Conservation (phyloP, 169 alveolate genomes). For the Eimeria sp. region DNA sequence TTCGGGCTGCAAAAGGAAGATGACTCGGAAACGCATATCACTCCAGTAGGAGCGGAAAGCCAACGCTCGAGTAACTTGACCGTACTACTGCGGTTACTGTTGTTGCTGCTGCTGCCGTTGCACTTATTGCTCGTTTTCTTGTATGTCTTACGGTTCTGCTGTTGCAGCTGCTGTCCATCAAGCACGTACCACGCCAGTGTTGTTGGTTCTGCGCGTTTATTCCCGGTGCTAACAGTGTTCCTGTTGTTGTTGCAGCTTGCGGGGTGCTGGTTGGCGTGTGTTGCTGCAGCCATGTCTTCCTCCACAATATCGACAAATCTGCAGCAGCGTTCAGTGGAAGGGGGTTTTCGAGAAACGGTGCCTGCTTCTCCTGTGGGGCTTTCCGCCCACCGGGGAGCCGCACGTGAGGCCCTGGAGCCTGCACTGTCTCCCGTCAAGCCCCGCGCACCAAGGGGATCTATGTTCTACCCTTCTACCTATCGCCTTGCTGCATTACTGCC, state of each 20-base stretch:
- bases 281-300: constrained; percentile 20
- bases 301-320: neutral
- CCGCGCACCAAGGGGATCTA: constrained; percentile 27
- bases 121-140: neutral
- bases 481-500: constrained; percentile 42
- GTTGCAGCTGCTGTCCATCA: neutral
- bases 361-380: neutral
- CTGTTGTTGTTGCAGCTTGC: neutral
- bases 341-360: neutral
- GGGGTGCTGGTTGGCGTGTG: neutral
- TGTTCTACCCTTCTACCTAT: neutral
- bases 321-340: neutral
- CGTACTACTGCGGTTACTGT: constrained; percentile 2
- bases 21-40: neutral
- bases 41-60: neutral
- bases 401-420: neutral
- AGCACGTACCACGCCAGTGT: neutral
- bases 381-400: neutral
- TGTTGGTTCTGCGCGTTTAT: neutral
- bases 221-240: neutral
- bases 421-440: neutral
- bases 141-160: neutral
- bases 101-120: constrained; percentile 58
- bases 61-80: neutral
- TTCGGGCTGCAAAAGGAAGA: constrained; percentile 8